Base-by-base conservation (phyloP, 352 stramenopile genomes). In the Phytopythium helicoides region DNA sequence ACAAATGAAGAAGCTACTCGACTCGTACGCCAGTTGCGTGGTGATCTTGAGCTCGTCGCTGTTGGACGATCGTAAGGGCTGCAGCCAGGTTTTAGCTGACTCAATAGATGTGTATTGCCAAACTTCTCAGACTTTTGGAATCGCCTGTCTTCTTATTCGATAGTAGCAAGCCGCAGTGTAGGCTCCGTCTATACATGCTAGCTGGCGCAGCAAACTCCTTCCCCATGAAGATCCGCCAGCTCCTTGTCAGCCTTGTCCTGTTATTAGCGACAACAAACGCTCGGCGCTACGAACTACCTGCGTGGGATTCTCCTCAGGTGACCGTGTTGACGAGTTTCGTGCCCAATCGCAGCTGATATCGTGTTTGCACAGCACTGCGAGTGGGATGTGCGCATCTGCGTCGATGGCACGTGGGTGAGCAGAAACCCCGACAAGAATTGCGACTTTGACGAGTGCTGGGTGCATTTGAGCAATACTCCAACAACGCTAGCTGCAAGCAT, bases 351-450 rank as follows among this genome's bases (percentile, higher is more conserved):
- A 25, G n/a, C 5, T 39, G 44, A 19, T 18, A 18, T 2, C n/a
- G 41, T 28, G 41, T 0, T 8, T 51, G 0, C 25, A 14, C 23
- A 89, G 79, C 62, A 63, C 11, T 89, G 79, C 51, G 37, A 68
- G 42, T 87, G 74, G 79, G 76, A 86, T 51, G 54, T 87, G 45
- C 76, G 73, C 42, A 66, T 89, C 33, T 89, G 79, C 22, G 58
- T 47, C 25, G 76, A 89, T 54, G 76, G 76, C 45, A 86, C 76
- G 48, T 89, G 79, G 79, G 73, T 86, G 15, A 84, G 87, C 36
- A 65, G 76, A 2, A 49, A 69, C 34, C 58, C 60, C 7, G 66
- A 82, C 31, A 56, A 52, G 14, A 54, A 70, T 22, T 89, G 78
- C 52, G 52, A 59, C 14, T 89, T 87, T 28, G 62, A 71, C 21